phyloP scores from a whole-genome alignment of 257 asterid species.

The Nicotiana undulata region DNA sequence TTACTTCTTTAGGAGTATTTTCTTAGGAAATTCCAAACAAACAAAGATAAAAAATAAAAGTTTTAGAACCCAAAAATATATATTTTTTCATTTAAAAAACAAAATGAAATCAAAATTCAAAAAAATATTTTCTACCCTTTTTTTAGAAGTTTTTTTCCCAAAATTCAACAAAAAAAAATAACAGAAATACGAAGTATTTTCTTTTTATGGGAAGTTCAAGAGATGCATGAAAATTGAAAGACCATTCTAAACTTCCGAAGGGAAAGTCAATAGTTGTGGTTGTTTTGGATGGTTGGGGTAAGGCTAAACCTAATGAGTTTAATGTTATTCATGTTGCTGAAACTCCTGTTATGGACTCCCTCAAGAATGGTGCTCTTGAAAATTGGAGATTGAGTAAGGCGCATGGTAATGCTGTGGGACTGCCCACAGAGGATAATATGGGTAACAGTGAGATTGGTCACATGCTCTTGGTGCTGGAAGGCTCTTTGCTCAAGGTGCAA shows the following conservation, averaged over 20 bases:
- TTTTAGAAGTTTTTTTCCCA: too few relatives aligned
- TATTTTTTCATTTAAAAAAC: too few relatives aligned
- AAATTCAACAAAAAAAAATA: too few relatives aligned
- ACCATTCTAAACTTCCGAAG: conserved; percentile 81
- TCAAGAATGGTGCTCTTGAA: conserved; percentile 88
- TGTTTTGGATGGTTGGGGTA: conserved; percentile 99
- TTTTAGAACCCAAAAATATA: too few relatives aligned
- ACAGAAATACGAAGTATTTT: too few relatives aligned
- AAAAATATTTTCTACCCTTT: too few relatives aligned
- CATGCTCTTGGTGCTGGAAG: conserved; percentile 99
- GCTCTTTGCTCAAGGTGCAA: conserved; percentile 90
- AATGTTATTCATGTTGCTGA: conserved; percentile 90
- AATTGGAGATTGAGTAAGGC: conserved; percentile 93
- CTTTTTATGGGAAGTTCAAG: conserved; percentile 81
- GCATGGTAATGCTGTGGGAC: conserved; percentile 89
- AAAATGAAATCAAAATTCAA: too few relatives aligned
- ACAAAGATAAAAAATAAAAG: too few relatives aligned
- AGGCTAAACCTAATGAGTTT: conserved; percentile 68
- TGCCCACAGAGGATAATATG: conserved; percentile 97
- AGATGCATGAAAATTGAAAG: conserved; percentile 78
- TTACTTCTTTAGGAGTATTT: too few relatives aligned
- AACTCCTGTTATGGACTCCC: conserved; percentile 96
- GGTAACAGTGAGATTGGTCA: conserved; percentile 99
- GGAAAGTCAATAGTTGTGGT: conserved; percentile 72
- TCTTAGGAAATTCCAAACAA: too few relatives aligned